A percentile compares a stretch with the other conserved stretches of the same genome.
These are phyloP conservation scores for Emergomyces pasteurianus DNA, from an alignment of 2,329 filamentous ascomycete species.

Conservation along the genomic window DNA sequence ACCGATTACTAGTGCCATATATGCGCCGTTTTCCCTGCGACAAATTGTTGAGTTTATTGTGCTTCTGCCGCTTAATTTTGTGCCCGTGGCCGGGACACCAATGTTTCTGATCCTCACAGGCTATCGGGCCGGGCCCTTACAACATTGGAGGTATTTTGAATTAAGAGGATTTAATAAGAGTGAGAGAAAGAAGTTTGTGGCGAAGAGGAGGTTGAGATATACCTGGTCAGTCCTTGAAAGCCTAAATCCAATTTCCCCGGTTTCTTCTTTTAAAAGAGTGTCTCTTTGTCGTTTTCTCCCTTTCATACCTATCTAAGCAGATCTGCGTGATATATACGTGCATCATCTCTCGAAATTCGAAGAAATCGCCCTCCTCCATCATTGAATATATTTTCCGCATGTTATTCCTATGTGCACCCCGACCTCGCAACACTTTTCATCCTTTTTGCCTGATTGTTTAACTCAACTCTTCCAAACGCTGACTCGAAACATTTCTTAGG, in stretches of 20 bases:
- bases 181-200: constrained; percentile 59
- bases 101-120: constrained; percentile 83
- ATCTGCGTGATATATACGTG: background rate
- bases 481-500: constrained; percentile 21
- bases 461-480: background rate
- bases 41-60: constrained; percentile 78
- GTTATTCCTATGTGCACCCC: background rate
- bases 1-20: constrained; percentile 62
- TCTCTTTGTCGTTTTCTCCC: background rate
- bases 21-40: constrained; percentile 79
- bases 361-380: background rate
- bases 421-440: background rate
- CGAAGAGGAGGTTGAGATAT: constrained; percentile 63
- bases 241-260: background rate
- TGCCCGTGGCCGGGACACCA: constrained; percentile 71
- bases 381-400: background rate
- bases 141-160: constrained; percentile 85
- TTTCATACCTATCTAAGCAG: background rate
- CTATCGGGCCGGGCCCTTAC: constrained; percentile 72
- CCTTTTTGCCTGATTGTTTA: background rate
- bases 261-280: background rate
- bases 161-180: constrained; percentile 62
- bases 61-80: constrained; percentile 71
- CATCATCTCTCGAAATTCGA: too few species aligned
- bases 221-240: constrained; percentile 48